Conservation (phyloP, 2,329 filamentous ascomycete species). For the Grosmannia clavigera region DNA sequence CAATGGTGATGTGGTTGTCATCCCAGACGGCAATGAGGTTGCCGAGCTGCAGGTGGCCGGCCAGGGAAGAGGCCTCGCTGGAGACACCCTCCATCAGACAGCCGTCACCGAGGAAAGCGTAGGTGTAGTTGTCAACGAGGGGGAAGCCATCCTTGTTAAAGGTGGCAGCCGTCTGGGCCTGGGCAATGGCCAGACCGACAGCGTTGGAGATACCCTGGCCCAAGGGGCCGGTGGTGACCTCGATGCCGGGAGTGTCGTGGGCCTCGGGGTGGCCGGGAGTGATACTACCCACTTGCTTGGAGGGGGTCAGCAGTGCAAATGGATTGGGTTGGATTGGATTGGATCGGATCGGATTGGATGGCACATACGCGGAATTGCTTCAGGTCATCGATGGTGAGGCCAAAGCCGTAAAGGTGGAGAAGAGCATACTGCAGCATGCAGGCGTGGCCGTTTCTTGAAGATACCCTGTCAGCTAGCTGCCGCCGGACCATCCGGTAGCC, state of each 20-base stretch:
- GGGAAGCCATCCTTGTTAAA: slow-evolving; percentile 97
- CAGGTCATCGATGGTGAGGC: slow-evolving; percentile 74
- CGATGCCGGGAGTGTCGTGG: slow-evolving; percentile 90
- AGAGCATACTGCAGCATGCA: slow-evolving; percentile 99
- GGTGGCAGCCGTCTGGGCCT: slow-evolving; percentile 76
- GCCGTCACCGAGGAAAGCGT: slow-evolving; percentile 91
- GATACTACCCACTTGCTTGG: slow-evolving; percentile 49
- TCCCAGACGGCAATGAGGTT: slow-evolving; percentile 97
- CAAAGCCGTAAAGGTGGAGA: slow-evolving; percentile 92
- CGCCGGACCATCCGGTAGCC: background rate
- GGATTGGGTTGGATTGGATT: too few species aligned
- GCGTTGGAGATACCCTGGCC: slow-evolving; percentile 96
- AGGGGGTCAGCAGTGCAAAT: background rate
- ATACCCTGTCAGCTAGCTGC: slow-evolving; percentile 3
- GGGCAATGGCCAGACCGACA: slow-evolving; percentile 93
- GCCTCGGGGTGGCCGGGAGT: slow-evolving; percentile 94
- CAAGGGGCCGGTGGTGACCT: slow-evolving; percentile 95
- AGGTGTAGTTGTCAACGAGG: slow-evolving; percentile 93
- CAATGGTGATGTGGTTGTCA: slow-evolving; percentile 94
- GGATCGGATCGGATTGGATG: background rate
- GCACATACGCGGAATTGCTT: slow-evolving; percentile 84
- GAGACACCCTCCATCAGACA: slow-evolving; percentile 98
- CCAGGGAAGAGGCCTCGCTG: slow-evolving; percentile 79
- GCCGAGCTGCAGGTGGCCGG: slow-evolving; percentile 92
- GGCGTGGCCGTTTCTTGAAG: slow-evolving; percentile 79